Conservation (phyloP, 257 asterid species). For the Fraxinus americana region DNA sequence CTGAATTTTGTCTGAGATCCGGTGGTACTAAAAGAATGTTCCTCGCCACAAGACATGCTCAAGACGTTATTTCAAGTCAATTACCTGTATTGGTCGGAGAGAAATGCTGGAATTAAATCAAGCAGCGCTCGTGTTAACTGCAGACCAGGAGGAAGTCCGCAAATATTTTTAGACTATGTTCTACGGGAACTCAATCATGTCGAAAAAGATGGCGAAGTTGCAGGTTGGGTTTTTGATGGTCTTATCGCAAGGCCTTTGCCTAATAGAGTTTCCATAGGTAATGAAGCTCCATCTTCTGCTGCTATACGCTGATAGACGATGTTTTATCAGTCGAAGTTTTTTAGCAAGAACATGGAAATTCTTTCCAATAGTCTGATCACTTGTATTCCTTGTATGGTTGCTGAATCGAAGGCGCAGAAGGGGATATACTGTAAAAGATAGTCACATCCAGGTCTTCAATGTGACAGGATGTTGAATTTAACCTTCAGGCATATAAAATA, state of each 20-base stretch:
- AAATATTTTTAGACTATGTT: conserved; percentile 69
- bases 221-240: conserved; percentile 77
- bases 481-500: too few relatives aligned
- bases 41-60: conserved; percentile 80
- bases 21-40: conserved; percentile 85
- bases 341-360: too few relatives aligned
- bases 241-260: conserved; percentile 88
- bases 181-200: conserved; percentile 73
- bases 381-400: too few relatives aligned
- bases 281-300: too few relatives aligned
- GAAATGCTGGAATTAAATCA: conserved; percentile 73
- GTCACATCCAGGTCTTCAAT: too few relatives aligned
- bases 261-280: conserved; percentile 46
- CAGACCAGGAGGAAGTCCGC: conserved; percentile 77
- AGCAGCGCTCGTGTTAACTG: conserved; percentile 62
- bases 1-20: conserved; percentile 32
- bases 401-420: too few relatives aligned
- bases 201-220: conserved; percentile 63
- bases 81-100: conserved; percentile 89
- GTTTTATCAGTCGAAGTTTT: too few relatives aligned
- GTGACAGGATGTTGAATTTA: too few relatives aligned
- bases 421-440: too few relatives aligned
- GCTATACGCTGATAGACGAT: too few relatives aligned
- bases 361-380: too few relatives aligned
- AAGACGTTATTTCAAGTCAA: conserved; percentile 80